Percentiles rank a stretch among this genome's conserved stretches.
phyloP scores from a whole-genome alignment of 2,329 filamentous ascomycete species.

The Thielaviopsis euricoi region DNA sequence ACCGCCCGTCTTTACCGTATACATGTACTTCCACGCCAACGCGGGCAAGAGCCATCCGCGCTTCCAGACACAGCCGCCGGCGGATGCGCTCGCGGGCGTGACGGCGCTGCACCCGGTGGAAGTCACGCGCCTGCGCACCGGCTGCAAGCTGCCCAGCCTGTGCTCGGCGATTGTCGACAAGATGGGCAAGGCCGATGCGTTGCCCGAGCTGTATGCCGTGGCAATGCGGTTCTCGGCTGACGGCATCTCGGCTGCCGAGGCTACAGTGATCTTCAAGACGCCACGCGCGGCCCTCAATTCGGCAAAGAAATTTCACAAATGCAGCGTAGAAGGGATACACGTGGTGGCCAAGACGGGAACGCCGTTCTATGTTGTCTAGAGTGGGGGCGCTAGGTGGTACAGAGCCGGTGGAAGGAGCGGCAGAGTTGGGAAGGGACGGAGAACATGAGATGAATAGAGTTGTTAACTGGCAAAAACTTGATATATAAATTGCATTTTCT shows the following conservation, averaged over 20 bases:
- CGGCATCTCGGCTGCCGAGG: neutral
- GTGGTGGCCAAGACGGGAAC: neutral
- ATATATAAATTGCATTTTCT: no score
- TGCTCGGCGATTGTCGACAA: neutral
- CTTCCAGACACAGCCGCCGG: neutral
- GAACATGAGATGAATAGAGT: no score
- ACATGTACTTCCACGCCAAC: neutral
- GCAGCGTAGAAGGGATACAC: neutral
- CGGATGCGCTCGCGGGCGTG: neutral
- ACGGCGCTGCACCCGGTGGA: neutral
- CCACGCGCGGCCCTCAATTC: neutral
- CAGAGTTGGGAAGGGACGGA: no score
- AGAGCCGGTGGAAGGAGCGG: no score
- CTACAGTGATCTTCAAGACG: neutral
- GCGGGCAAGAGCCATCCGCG: neutral
- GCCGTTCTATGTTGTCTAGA: neutral
- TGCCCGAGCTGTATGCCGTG: neutral
- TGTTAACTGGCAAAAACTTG: no score
- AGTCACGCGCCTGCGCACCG: neutral
- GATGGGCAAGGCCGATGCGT: neutral
- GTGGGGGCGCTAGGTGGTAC: neutral
- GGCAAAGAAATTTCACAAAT: neutral
- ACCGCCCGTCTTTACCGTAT: neutral
- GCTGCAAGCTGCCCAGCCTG: conserved; percentile 1
- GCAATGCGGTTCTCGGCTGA: neutral